A percentile compares a stretch with the other conserved stretches of the same genome.
Conservation (phyloP, 163 green algal genomes). For the Coccomyxa subellipsoidea region DNA sequence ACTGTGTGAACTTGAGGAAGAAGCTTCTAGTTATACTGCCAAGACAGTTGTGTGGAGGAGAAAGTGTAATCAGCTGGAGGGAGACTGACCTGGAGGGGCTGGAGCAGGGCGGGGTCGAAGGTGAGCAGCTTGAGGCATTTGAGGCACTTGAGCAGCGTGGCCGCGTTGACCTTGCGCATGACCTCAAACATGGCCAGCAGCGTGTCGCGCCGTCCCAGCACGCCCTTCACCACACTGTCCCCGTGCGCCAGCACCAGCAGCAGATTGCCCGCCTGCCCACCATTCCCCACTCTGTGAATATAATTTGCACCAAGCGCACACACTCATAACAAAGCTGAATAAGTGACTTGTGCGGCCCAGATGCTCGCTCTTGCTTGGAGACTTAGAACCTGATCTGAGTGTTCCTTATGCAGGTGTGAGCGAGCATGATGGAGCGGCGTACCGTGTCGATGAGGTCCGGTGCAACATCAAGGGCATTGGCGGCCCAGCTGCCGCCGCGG, state of each 20-base stretch:
- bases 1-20: no score
- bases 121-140: slow-evolving; percentile 57
- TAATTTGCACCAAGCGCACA: no score
- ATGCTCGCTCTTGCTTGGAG: no score
- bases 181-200: slow-evolving; percentile 56
- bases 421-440: no score
- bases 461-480: slow-evolving; percentile 2
- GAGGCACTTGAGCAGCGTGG: slow-evolving; percentile 49
- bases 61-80: background rate
- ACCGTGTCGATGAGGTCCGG: background rate
- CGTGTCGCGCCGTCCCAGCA: slow-evolving; percentile 49
- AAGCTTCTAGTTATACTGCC: no score
- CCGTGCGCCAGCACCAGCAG: slow-evolving; percentile 34
- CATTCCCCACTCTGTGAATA: no score
- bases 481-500: slow-evolving; percentile 1
- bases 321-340: no score
- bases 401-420: no score
- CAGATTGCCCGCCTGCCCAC: slow-evolving; percentile 26
- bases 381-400: no score
- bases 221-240: slow-evolving; percentile 24
- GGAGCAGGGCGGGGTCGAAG: slow-evolving; percentile 52
- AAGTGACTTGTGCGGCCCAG: no score
- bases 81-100: slow-evolving; percentile 28
- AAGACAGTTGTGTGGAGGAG: no score
- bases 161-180: slow-evolving; percentile 10